Evolutionary conservation across 2,329 filamentous ascomycete species (phyloP).

Genomic region (Hymenoscyphus albidus): DNA sequence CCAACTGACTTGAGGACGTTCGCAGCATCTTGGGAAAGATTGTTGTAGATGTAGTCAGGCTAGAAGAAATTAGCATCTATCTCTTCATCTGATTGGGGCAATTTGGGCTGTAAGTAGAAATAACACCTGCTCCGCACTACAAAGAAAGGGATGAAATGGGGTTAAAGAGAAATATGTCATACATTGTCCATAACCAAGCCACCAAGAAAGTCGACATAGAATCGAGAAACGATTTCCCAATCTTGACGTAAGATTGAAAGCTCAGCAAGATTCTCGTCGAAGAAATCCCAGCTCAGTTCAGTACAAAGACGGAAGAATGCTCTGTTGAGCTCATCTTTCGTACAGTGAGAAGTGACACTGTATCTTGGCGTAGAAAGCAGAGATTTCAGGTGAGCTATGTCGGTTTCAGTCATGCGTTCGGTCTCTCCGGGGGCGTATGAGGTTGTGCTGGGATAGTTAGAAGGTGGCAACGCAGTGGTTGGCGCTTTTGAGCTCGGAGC

Average conservation of each 20-base stretch:
- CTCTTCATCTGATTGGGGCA: neutral
- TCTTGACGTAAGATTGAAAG: neutral
- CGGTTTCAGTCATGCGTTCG: too few species aligned
- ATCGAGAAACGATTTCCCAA: neutral
- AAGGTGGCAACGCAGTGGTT: neutral
- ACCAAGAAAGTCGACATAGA: neutral
- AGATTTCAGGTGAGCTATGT: neutral
- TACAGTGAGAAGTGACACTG: neutral
- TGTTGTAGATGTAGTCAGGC: neutral
- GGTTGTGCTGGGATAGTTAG: neutral
- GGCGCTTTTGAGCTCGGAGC: neutral
- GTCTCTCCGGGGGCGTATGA: neutral
- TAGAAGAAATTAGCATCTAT: too few species aligned
- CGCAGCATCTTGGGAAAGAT: neutral
- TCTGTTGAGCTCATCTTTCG: neutral
- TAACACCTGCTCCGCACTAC: too few species aligned
- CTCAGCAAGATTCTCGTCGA: neutral
- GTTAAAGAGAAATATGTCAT: too few species aligned
- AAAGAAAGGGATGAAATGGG: too few species aligned
- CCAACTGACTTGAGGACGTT: neutral
- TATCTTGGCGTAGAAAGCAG: neutral
- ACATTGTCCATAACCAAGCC: neutral
- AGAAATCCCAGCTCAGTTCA: slow-evolving; percentile 1
- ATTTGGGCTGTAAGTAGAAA: neutral
- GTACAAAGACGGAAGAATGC: slow-evolving; percentile 1